phyloP scores from a whole-genome alignment of 345 rosid species.

The thale cress (Arabidopsis thaliana) region DNA sequence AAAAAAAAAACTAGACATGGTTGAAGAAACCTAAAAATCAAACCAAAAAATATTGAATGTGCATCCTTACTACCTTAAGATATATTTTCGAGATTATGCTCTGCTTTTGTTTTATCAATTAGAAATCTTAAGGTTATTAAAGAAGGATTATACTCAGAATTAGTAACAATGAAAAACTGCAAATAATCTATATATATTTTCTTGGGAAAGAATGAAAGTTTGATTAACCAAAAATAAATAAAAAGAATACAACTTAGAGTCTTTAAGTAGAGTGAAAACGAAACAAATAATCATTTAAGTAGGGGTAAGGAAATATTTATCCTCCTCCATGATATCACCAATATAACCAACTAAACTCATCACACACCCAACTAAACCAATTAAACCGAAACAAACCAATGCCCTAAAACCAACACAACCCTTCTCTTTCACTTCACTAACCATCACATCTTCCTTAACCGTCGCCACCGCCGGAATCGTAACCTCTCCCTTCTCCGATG shows the following conservation, averaged over 20 bases:
- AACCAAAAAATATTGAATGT: no score
- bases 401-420: constrained; percentile 14
- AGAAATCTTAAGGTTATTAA: not conserved
- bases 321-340: constrained; percentile 10
- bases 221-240: not conserved
- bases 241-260: not conserved
- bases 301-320: constrained; percentile 6
- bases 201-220: not conserved
- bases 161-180: not conserved
- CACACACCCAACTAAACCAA: constrained; percentile 30
- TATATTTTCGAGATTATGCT: not conserved
- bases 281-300: constrained; percentile 1
- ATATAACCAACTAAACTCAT: constrained; percentile 8
- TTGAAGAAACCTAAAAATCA: no score
- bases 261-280: not conserved
- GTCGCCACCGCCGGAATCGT: not conserved
- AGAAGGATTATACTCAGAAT: not conserved
- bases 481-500: not conserved
- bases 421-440: constrained; percentile 17
- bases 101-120: not conserved
- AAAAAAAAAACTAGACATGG: no score
- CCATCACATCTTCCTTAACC: constrained; percentile 19
- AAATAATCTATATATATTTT: not conserved
- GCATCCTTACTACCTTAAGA: not conserved
- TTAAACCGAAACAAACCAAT: constrained; percentile 30